These are phyloP conservation scores for Calcarisporium arbuscula DNA, from an alignment of 2,329 filamentous ascomycete species.

Conservation along the genomic window DNA sequence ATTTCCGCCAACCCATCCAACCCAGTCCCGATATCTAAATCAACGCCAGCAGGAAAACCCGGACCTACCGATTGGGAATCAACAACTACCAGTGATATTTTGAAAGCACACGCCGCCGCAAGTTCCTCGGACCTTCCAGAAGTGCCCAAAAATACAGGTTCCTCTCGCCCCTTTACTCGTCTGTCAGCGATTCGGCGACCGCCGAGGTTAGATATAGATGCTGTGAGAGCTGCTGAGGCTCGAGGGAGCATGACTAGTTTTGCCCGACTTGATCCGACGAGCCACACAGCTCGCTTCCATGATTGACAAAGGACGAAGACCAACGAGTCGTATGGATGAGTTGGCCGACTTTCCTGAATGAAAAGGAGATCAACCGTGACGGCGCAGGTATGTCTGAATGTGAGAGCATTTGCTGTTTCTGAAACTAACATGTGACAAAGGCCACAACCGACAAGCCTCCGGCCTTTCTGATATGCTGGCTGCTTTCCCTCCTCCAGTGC, in stretches of 20 bases:
- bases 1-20: conserved; percentile 40
- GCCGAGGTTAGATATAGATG: conserved; percentile 73
- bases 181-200: conserved; percentile 57
- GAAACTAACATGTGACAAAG: conserved; percentile 12
- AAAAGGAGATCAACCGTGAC: conserved; percentile 31
- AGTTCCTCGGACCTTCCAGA: conserved; percentile 36
- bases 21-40: conserved; percentile 26
- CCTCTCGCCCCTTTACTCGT: conserved; percentile 29
- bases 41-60: conserved; percentile 10
- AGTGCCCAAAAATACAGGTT: conserved; percentile 19
- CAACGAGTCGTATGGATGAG: conserved; percentile 52
- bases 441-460: conserved; percentile 40
- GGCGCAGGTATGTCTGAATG: conserved; percentile 27
- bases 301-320: conserved; percentile 72
- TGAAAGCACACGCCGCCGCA: conserved; percentile 45
- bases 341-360: conserved; percentile 44
- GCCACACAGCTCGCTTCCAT: conserved; percentile 83
- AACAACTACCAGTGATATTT: conserved; percentile 40
- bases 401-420: neutral
- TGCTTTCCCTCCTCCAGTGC: conserved; percentile 56
- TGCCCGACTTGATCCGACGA: conserved; percentile 83
- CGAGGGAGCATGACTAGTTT: conserved; percentile 85
- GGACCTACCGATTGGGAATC: conserved; percentile 16
- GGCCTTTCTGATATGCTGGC: conserved; percentile 60
- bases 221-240: conserved; percentile 72